Evolutionary conservation across 495 filamentous ascomycete species (phyloP), one percentile per base, ranked within the genome.

Genomic region (Beverwykella pulmonaria): DNA sequence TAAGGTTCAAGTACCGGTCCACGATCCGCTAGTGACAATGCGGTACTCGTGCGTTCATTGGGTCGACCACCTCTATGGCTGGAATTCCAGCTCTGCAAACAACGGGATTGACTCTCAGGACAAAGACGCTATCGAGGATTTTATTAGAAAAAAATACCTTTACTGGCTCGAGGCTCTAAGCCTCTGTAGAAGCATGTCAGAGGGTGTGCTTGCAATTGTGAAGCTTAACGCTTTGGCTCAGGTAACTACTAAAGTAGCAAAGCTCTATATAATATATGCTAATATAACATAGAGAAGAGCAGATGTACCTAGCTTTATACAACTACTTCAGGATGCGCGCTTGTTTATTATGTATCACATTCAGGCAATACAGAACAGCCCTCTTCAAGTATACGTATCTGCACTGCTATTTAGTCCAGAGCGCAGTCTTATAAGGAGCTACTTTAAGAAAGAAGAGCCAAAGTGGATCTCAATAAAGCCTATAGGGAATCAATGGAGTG

Each of bases 161-260:
- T 74, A 77, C 64, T 82, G 76, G 80, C 36, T 82, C 17, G 78
- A 83, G 72, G 77, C 72, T 32, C 61, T 82, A 52, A 73, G 74
- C 58, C 66, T 79, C 32, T 66, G 69, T 20, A 67, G 32, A 34
- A 34, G 39, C 39, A 44, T 44, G 39, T 44, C 39, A n/a, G 15
- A 44, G 39, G 39, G 39, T 44, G 15, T 44, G 39, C 6, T 44
- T 44, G 6, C 39, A 9, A n/a, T 44, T 2, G 39, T n/a, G 15
- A 44, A 44, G 15, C 39, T 44, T 2, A n/a, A 44, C 8, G 17
- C 39, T 3, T n/a, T 44, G 17, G 39, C 15, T 14, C 39, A 44
- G 15, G 39, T n/a, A 44, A 10, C 15, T 44, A 44, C 39, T 3
- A 9, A 44, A 44, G 12, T n/a, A 44, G 39, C 39, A n/a, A 4